These are phyloP conservation scores for Vigna mungo DNA, from an alignment of 306 rosid genomes.

Conservation along the genomic window DNA sequence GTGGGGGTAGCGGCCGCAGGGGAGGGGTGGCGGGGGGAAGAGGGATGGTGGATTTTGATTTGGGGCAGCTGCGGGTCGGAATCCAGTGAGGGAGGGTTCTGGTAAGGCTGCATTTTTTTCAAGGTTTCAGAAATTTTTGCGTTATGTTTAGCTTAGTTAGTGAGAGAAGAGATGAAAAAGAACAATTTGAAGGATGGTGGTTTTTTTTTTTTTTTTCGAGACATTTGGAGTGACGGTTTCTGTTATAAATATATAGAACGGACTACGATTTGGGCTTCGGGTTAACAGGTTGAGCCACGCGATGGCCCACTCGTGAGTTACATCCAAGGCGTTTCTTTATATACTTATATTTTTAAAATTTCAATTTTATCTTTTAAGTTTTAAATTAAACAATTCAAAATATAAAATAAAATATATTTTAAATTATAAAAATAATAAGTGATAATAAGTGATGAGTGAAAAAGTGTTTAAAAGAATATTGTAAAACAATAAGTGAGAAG, in stretches of 20 bases:
- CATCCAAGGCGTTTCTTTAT: no score
- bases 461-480: no score
- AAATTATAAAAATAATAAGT: no score
- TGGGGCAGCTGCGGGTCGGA: constrained; percentile 85
- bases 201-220: not conserved
- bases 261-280: no score
- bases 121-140: constrained; percentile 33
- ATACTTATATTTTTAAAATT: no score
- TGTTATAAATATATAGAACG: not conserved
- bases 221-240: not conserved
- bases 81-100: constrained; percentile 51
- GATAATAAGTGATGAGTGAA: no score
- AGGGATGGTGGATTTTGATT: constrained; percentile 90
- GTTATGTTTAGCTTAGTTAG: not conserved
- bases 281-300: no score
- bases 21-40: constrained; percentile 78
- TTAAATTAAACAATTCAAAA: no score
- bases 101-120: constrained; percentile 51
- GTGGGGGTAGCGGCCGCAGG: constrained; percentile 73
- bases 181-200: not conserved
- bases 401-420: no score
- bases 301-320: no score
- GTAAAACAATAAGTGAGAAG: no score
- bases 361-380: no score
- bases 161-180: not conserved